Base-by-base conservation (phyloP, 2,329 filamentous ascomycete genomes). In the Xylariales sp. region DNA sequence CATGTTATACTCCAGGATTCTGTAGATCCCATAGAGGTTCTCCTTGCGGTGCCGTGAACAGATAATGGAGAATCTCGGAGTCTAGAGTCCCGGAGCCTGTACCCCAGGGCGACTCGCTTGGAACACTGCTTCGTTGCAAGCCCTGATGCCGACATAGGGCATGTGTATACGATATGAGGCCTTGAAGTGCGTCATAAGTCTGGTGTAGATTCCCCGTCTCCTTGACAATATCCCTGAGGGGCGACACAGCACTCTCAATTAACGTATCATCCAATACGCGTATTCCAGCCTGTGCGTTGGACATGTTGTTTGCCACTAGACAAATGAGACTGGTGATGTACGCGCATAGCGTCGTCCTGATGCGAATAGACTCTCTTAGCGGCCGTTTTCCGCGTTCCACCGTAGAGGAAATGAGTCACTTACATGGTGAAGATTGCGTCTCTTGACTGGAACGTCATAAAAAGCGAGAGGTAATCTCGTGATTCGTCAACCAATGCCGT, bases 401-500 rank as follows among this genome's bases (percentile, higher is more conserved):
- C 10, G 16, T 12, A 39, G 18, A 6, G 12, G n/a, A 5, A 39
- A 32, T 39, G 1, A 32, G 3, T 23, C 30, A 49, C 62, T 32
- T 6, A 70, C 68, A 55, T 61, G 10, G 62, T 65, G 43, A 69
- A 70, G 14, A 70, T 61, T 16, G 68, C 48, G 28, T 72, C 68
- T 43, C 28, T 68, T 3, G 61, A 56, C 23, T 48, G 53, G 39
- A 72, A 46, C 16, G 64, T 67, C 9, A 74, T 73, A 32, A 79
- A 78, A 3, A 81, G 52, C 50, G 69, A 75, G 70, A 81, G 76
- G 39, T 77, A 81, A 1, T 75, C 74, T 3, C 80, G 73, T 30
- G 78, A 79, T 5, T 79, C 62, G 3, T 77, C 71, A 1, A 80
- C 73, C 30, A 79, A 78, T n/a, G 75, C 72, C 2, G 64, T 67